Evolutionary conservation across 768 basidiomycete species (phyloP).

Genomic region (Mycena floridula): DNA sequence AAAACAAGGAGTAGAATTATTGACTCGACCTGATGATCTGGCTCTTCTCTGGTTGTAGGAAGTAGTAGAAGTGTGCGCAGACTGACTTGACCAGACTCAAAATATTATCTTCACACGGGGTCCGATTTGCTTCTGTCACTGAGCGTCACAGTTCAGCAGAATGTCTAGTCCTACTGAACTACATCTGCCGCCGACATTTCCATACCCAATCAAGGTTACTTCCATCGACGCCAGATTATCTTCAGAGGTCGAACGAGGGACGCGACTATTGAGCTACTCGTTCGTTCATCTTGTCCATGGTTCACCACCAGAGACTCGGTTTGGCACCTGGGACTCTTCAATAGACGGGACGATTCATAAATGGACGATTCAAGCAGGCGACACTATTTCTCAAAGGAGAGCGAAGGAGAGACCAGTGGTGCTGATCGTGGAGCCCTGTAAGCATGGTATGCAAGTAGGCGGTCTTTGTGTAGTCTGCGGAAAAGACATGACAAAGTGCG

Average conservation of each 20-base stretch:
- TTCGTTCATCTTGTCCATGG: slow-evolving; percentile 57
- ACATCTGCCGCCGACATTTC: slow-evolving; percentile 68
- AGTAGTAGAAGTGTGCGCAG: too few relatives aligned
- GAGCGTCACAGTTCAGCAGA: slow-evolving; percentile 26
- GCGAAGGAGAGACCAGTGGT: slow-evolving; percentile 60
- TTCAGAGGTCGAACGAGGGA: slow-evolving; percentile 55
- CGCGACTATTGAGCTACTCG: slow-evolving; percentile 79
- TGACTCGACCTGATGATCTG: too few relatives aligned
- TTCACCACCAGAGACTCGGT: slow-evolving; percentile 57
- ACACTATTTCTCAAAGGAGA: slow-evolving; percentile 51
- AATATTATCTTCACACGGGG: too few relatives aligned
- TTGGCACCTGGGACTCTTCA: slow-evolving; percentile 88
- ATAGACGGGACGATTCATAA: slow-evolving; percentile 70
- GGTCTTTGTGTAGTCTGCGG: slow-evolving; percentile 94
- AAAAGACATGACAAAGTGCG: slow-evolving; percentile 89
- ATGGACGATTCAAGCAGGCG: slow-evolving; percentile 67
- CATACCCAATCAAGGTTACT: slow-evolving; percentile 81
- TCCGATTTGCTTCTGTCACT: too few relatives aligned
- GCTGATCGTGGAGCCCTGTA: slow-evolving; percentile 84
- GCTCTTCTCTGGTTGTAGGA: too few relatives aligned
- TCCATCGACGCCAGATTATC: slow-evolving; percentile 50
- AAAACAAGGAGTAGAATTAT: slow-evolving; percentile 40
- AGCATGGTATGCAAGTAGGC: slow-evolving; percentile 87
- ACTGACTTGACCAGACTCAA: too few relatives aligned
- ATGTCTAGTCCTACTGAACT: slow-evolving; percentile 69